Evolutionary conservation across 192 early-diverging fungal genomes (phyloP), one percentile per base, ranked within the genome.

Genomic region (Rhizoclosmatium globosum): DNA sequence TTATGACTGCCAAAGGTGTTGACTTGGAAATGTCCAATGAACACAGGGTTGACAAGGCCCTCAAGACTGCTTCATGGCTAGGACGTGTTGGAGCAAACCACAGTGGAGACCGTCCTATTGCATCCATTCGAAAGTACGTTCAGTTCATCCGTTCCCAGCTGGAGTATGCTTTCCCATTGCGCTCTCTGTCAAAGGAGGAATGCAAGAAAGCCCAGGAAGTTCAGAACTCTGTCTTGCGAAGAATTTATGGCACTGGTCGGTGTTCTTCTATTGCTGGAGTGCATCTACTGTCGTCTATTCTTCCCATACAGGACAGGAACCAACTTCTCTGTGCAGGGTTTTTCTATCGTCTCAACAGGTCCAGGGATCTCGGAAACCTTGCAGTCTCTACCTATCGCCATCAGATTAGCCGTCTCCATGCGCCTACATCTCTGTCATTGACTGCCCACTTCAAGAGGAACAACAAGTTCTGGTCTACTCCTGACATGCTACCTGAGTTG

Each of bases 91-190:
- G 67, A 7, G 15, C 46, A 11, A 68, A 68, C 46, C 41, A 13
- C 7, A 45, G 19, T 1, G 67, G 67, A 4, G 9, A n/a, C 2
- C 41, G 67, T 1, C 17, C 9, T 31, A 1, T 68, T 4, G 41
- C 39, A 4, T 68, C 67, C 1, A 15, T 68, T 1, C 67, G 67
- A 46, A 13, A 45, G 6, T 68, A 68, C 1, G 41, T 44, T 1
- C 15, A 45, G 41, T 68, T 68, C 43, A 68, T 68, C 2, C 67
- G 67, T 6, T 68, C 67, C 31, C 23, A 44, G 46, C 23, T 68
- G 41, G 67, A 68, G 46, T 68, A 68, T 31, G 67, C 41, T 11
- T 19, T 31, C 41, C 4, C 13, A n/a, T 31, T 68, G 15, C 41
- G 67, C 7, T 44, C 67, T 1, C 23, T 68, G 15, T 46, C 67